These are phyloP conservation scores for Clonostachys chloroleuca DNA, from an alignment of 2,329 filamentous ascomycete species.

Conservation along the genomic window DNA sequence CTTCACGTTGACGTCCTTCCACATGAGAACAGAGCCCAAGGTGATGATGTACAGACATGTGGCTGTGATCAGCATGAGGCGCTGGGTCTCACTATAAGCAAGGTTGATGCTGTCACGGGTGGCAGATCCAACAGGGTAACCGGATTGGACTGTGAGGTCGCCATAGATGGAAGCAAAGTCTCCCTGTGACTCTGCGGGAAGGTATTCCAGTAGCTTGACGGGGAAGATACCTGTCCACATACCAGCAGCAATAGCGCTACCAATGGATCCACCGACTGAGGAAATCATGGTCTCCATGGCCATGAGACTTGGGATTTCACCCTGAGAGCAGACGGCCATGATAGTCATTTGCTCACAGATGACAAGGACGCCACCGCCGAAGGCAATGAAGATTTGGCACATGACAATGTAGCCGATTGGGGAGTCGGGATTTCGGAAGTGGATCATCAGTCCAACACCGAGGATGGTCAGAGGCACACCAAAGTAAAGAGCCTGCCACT, in stretches of 20 bases:
- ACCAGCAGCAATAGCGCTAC: slow-evolving; percentile 34
- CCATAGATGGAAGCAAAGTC: slow-evolving; percentile 36
- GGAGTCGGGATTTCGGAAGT: slow-evolving; percentile 27
- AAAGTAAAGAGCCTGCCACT: slow-evolving; percentile 36
- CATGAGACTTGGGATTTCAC: slow-evolving; percentile 44
- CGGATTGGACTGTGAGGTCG: slow-evolving; percentile 23
- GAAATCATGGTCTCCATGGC: slow-evolving; percentile 37
- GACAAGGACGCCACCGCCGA: slow-evolving; percentile 49
- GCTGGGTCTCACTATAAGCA: slow-evolving; percentile 42
- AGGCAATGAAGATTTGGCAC: slow-evolving; percentile 49
- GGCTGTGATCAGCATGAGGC: slow-evolving; percentile 29
- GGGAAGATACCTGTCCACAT: slow-evolving; percentile 37
- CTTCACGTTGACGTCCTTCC: slow-evolving; percentile 19
- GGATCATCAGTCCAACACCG: slow-evolving; percentile 35
- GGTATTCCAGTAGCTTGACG: slow-evolving; percentile 22
- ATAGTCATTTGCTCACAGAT: slow-evolving; percentile 54
- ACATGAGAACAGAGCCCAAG: slow-evolving; percentile 19
- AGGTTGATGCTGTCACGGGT: slow-evolving; percentile 34
- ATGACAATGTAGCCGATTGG: slow-evolving; percentile 43
- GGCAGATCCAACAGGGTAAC: slow-evolving; percentile 32
- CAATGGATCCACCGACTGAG: slow-evolving; percentile 37
- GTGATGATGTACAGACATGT: slow-evolving; percentile 16
- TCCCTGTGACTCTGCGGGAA: slow-evolving; percentile 26
- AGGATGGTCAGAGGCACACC: slow-evolving; percentile 49
- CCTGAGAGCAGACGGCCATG: slow-evolving; percentile 49